phyloP scores from a whole-genome alignment of 257 asterid species.

The Solanum virginianum region DNA sequence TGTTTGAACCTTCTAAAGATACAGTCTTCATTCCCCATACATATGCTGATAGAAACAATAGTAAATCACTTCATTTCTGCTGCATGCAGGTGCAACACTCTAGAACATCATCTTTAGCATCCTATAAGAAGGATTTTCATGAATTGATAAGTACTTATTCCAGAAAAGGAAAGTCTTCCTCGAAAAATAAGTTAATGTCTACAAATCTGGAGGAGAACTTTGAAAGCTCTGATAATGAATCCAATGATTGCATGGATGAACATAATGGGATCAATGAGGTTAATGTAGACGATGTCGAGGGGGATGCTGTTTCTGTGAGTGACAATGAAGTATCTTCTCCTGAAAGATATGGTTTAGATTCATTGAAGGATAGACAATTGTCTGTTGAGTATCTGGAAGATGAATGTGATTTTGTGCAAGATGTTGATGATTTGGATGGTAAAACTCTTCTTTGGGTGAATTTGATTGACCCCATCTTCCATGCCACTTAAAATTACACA shows the following conservation, averaged over 20 bases:
- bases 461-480: neutral
- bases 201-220: conserved; percentile 18
- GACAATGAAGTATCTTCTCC: conserved; percentile 17
- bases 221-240: conserved; percentile 3
- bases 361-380: conserved; percentile 31
- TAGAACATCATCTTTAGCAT: conserved; percentile 43
- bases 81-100: conserved; percentile 59
- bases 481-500: neutral
- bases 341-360: conserved; percentile 8
- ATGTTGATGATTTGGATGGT: conserved; percentile 72
- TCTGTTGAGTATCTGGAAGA: conserved; percentile 67
- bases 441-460: neutral
- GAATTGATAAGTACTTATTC: conserved; percentile 36
- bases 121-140: conserved; percentile 48
- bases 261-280: conserved; percentile 5
- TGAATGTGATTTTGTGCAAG: conserved; percentile 43
- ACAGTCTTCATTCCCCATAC: neutral
- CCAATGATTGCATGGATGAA: conserved; percentile 16
- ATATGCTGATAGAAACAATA: neutral
- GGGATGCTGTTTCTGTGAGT: conserved; percentile 23
- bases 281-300: conserved; percentile 9
- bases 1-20: neutral
- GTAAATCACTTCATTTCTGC: neutral
- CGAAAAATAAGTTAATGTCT: neutral
- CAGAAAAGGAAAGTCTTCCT: conserved; percentile 15